Evolutionary conservation across 2,329 filamentous ascomycete species (phyloP), one percentile per base, ranked within the genome.

Genomic region (Blumeria graminis): DNA sequence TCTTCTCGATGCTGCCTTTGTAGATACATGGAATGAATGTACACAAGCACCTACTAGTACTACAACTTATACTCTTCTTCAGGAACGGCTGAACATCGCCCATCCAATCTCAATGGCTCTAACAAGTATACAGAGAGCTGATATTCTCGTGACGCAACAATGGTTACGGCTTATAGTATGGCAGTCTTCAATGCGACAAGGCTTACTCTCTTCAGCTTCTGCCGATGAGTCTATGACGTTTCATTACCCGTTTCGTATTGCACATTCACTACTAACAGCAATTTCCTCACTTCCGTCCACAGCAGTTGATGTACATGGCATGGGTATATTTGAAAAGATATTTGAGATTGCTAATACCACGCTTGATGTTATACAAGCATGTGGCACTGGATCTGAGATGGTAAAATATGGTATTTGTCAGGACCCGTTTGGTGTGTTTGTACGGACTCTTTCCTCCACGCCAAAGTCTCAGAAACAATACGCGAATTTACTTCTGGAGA

Each of bases 111-210:
- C 62, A 22, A 32, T 65, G 16, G 60, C 64, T 8, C 54, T 66
- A 5, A 81, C 79, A 0, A 77, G 81, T 57, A 80, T 78, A 18
- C 81, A 85, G 62, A 81, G 80, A 56, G 79, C 82, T 6, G 80
- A 85, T 61, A 72, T 85, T 16, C 71, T 82, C 46, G 75, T 82
- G 56, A 84, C 80, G 1, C 81, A 85, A 64, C 80, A 83, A 62
- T 85, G 81, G 81, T 71, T 85, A 4, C 72, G 77, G 16, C 76
- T 80, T 1, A 81, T 84, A 68, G 76, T 84, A n/a, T 85, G 81
- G 81, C 81, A 84, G 62, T 74, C 81, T 1, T 80, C 80, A 3
- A 82, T 82, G 62, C 75, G 76, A 18, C 79, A 82, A 61, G 77
- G 78, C 3, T 75, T 79, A 28, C 71, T 84, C 18, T 81, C 78